Conservation (phyloP, 352 stramenopile species). For the Phytophthora sp. region DNA sequence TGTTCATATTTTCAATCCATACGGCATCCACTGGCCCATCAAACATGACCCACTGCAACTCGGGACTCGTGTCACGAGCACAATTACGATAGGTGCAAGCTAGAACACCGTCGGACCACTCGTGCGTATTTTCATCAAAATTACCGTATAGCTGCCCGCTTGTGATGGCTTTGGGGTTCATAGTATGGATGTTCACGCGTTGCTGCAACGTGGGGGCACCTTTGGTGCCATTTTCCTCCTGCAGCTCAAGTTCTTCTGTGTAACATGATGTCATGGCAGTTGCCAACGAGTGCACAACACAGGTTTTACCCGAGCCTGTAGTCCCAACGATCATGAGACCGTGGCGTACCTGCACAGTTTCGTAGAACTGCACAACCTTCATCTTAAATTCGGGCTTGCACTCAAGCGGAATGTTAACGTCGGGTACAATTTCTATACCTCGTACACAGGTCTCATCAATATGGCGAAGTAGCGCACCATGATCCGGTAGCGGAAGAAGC, state of each 20-base stretch:
- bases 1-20: constrained; percentile 98
- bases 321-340: constrained; percentile 96
- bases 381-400: constrained; percentile 86
- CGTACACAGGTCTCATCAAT: constrained; percentile 84
- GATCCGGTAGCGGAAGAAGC: constrained; percentile 86
- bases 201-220: constrained; percentile 49
- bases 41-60: constrained; percentile 95
- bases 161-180: constrained; percentile 96
- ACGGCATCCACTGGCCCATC: constrained; percentile 94
- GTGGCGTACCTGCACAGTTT: constrained; percentile 94
- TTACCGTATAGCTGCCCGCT: constrained; percentile 95
- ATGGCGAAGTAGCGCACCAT: constrained; percentile 77
- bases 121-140: constrained; percentile 94
- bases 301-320: constrained; percentile 95
- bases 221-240: constrained; percentile 38
- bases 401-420: constrained; percentile 65
- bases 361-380: constrained; percentile 95
- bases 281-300: constrained; percentile 86
- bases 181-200: constrained; percentile 82
- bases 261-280: constrained; percentile 79
- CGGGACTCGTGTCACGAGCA: constrained; percentile 78
- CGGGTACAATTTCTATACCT: constrained; percentile 67
- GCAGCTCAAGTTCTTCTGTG: constrained; percentile 39
- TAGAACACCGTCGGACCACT: constrained; percentile 95
- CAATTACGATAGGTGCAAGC: constrained; percentile 95